Conservation (phyloP, 2,329 filamentous ascomycete genomes). For the Curvularia verruculosa region DNA sequence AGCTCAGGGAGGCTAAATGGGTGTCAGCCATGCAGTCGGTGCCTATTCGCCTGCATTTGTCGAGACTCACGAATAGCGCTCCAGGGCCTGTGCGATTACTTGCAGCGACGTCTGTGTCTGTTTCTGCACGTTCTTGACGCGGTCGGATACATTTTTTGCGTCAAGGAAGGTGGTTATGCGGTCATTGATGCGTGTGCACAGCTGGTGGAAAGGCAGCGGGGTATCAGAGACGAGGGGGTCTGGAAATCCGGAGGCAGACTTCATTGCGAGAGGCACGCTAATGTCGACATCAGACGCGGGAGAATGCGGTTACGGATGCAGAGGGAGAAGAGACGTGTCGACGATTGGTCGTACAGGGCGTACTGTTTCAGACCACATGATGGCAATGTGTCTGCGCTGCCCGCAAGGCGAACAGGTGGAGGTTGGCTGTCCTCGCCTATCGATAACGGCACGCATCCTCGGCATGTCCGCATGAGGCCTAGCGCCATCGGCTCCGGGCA, state of each 20-base stretch:
- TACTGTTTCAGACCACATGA: conserved; percentile 30
- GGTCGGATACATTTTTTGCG: conserved; percentile 61
- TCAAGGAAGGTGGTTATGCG: conserved; percentile 71
- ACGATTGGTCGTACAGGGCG: conserved; percentile 23
- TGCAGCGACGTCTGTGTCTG: conserved; percentile 75
- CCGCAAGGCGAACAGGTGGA: conserved; percentile 25
- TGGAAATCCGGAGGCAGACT: conserved; percentile 34
- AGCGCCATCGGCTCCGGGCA: conserved; percentile 12
- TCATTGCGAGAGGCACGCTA: conserved; percentile 47
- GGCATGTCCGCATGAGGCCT: conserved; percentile 22
- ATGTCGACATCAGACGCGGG: conserved; percentile 43
- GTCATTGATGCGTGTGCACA: conserved; percentile 60
- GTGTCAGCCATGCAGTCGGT: conserved; percentile 23
- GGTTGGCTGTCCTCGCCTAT: conserved; percentile 21
- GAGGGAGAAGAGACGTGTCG: conserved; percentile 17
- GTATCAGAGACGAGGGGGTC: conserved; percentile 48
- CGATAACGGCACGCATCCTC: conserved; percentile 28
- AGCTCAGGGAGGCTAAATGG: conserved; percentile 71
- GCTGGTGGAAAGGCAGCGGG: conserved; percentile 55
- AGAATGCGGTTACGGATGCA: conserved; percentile 17
- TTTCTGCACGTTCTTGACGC: conserved; percentile 69
- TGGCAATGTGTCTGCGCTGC: conserved; percentile 23
- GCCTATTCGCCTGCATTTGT: conserved; percentile 5
- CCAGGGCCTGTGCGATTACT: conserved; percentile 76
- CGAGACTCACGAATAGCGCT: conserved; percentile 70